phyloP scores from a whole-genome alignment of 257 asterid genomes.

The Capsicum chinense region DNA sequence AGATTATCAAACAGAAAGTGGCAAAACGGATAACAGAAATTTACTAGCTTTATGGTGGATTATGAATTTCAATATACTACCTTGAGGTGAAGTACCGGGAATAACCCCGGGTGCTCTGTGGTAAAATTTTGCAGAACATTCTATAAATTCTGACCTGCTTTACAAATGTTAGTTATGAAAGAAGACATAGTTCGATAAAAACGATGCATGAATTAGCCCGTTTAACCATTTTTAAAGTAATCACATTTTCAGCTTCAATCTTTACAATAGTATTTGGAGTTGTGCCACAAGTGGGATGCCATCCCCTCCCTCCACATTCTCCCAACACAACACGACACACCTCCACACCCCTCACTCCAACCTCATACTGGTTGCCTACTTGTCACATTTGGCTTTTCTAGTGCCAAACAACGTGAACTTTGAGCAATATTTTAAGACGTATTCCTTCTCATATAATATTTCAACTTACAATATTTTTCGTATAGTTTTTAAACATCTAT shows the following conservation, averaged over 20 bases:
- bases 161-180: conserved; percentile 40
- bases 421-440: too few species aligned
- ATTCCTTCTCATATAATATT: too few species aligned
- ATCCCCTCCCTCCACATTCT: too few species aligned
- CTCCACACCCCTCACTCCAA: too few species aligned
- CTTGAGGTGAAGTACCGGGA: conserved; percentile 52
- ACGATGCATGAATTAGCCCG: background rate
- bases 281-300: too few species aligned
- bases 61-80: conserved; percentile 44
- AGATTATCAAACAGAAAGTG: conserved; percentile 20
- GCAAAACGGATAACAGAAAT: background rate
- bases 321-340: too few species aligned
- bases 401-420: too few species aligned
- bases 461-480: too few species aligned
- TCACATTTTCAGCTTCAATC: background rate
- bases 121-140: conserved; percentile 47
- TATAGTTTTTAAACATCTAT: too few species aligned
- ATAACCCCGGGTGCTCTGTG: conserved; percentile 49
- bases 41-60: conserved; percentile 13
- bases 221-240: background rate
- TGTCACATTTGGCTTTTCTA: too few species aligned
- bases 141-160: conserved; percentile 53
- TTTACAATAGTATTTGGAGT: background rate
- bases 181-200: background rate
- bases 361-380: too few species aligned